Evolutionary conservation across 345 rosid species (phyloP).

Genomic region (Trapa incisa): DNA sequence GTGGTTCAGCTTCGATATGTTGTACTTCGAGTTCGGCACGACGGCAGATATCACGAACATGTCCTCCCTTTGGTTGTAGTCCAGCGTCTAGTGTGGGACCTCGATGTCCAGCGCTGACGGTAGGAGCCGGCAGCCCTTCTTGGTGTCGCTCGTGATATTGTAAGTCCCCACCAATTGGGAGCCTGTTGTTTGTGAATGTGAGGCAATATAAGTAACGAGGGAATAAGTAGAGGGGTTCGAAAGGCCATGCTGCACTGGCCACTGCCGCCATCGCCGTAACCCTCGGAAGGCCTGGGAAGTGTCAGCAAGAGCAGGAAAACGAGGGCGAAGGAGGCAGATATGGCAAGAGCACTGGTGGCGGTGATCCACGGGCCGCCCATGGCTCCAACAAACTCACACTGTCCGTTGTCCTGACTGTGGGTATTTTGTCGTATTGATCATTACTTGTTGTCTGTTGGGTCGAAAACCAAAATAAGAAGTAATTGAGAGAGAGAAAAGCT

Average conservation of each 20-base stretch:
- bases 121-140: constrained; percentile 22
- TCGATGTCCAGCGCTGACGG: constrained; percentile 14
- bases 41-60: constrained; percentile 12
- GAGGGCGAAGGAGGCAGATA: too few species aligned
- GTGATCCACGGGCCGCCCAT: neutral
- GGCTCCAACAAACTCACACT: neutral
- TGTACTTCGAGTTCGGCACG: constrained; percentile 17
- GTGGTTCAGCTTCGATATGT: constrained; percentile 24
- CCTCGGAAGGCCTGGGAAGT: neutral
- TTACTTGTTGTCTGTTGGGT: too few species aligned
- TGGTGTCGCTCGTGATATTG: constrained; percentile 22
- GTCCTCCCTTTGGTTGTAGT: neutral
- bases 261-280: neutral
- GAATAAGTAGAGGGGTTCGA: neutral
- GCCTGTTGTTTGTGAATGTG: neutral
- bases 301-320: neutral
- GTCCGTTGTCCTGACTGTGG: too few species aligned
- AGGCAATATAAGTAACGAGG: too few species aligned
- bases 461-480: too few species aligned
- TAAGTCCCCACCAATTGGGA: constrained; percentile 12
- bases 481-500: too few species aligned
- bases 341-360: too few species aligned
- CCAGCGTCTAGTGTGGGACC: constrained; percentile 1
- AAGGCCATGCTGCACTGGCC: constrained; percentile 1
- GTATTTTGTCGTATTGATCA: too few species aligned